Percentiles rank a stretch among this genome's conserved stretches.
phyloP scores from a whole-genome alignment of 2,329 filamentous ascomycete species.

The Lachnellula arida region DNA sequence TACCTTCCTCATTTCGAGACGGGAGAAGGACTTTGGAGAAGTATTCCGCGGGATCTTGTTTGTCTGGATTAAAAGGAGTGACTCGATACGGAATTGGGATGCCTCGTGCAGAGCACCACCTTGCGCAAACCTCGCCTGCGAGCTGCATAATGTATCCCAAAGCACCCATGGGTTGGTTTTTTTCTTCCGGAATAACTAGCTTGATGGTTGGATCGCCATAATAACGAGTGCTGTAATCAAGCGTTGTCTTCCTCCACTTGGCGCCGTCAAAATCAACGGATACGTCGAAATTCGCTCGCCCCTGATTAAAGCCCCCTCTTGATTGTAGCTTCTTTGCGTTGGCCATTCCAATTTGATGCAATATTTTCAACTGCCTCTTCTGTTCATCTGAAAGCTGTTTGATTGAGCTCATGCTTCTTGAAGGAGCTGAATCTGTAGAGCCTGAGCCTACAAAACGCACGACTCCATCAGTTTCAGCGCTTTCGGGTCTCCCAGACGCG shows the following conservation, averaged over 20 bases:
- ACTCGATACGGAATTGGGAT: conserved; percentile 56
- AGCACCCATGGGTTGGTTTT: neutral
- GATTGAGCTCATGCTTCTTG: conserved; percentile 39
- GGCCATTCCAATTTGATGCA: conserved; percentile 45
- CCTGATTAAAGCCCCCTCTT: conserved; percentile 9
- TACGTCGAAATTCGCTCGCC: conserved; percentile 1
- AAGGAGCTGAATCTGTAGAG: conserved; percentile 17
- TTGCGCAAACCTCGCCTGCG: conserved; percentile 56
- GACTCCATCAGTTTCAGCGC: neutral
- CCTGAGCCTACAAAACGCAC: conserved; percentile 15
- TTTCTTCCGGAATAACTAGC: conserved; percentile 7
- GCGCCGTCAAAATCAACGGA: conserved; percentile 15
- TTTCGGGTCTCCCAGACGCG: conserved; percentile 10
- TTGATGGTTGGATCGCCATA: conserved; percentile 26
- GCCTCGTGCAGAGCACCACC: conserved; percentile 53
- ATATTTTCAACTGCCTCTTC: conserved; percentile 42
- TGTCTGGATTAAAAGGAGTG: conserved; percentile 23
- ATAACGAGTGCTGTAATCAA: conserved; percentile 4
- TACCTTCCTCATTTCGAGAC: conserved; percentile 14
- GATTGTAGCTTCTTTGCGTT: conserved; percentile 10
- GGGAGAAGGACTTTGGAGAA: conserved; percentile 21
- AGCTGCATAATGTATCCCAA: conserved; percentile 51
- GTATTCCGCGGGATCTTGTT: conserved; percentile 23
- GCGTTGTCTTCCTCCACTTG: neutral
- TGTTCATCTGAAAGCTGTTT: conserved; percentile 40